These are phyloP conservation scores for Cryptomeria japonica DNA, from an alignment of 75 land plant species.

Conservation along the genomic window DNA sequence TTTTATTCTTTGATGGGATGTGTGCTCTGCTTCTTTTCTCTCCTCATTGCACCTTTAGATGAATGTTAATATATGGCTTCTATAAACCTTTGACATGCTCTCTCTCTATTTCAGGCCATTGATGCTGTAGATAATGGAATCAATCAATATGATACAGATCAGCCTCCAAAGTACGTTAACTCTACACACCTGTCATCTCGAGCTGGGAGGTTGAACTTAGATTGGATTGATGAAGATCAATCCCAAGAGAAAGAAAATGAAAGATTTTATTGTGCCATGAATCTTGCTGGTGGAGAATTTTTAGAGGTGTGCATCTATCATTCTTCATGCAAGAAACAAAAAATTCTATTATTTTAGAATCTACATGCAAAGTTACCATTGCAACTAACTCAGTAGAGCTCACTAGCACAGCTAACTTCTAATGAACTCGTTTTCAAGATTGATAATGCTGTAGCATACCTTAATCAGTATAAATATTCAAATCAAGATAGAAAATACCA, in stretches of 20 bases:
- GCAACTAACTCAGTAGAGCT: neutral
- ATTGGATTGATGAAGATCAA: constrained; percentile 93
- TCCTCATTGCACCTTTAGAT: neutral
- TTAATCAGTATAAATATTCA: neutral
- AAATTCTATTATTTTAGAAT: neutral
- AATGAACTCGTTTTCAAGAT: neutral
- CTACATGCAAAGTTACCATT: neutral
- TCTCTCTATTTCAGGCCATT: constrained; percentile 61
- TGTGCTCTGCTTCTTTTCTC: neutral
- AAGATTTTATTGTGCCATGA: constrained; percentile 80
- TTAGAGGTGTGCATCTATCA: constrained; percentile 56
- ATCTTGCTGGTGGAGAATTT: constrained; percentile 82
- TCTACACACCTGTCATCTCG: constrained; percentile 83
- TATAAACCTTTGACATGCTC: neutral
- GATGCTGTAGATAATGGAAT: constrained; percentile 98
- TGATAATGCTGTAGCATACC: neutral
- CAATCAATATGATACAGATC: constrained; percentile 80
- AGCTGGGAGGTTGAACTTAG: constrained; percentile 79
- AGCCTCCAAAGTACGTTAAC: constrained; percentile 82
- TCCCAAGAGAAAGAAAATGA: constrained; percentile 80
- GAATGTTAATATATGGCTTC: neutral
- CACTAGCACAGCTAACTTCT: neutral
- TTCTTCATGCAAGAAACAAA: neutral
- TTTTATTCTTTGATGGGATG: neutral
- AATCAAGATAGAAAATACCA: neutral